phyloP scores from a whole-genome alignment of 1,284 basidiomycete species.

The Ustilago cynodontis region DNA sequence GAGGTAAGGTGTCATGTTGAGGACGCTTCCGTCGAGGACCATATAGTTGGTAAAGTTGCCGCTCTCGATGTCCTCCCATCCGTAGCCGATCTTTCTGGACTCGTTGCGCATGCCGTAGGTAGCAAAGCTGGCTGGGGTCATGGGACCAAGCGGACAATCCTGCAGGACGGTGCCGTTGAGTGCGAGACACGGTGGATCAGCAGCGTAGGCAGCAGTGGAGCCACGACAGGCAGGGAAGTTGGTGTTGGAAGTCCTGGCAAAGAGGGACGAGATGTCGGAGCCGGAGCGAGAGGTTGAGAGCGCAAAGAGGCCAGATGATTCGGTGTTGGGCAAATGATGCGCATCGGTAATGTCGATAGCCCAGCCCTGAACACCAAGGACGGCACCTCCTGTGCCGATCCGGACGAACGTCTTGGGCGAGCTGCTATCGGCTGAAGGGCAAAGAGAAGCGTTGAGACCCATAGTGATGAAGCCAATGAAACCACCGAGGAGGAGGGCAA shows the following conservation, averaged over 20 bases:
- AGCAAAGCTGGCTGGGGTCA: conserved; percentile 44
- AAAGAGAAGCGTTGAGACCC: conserved; percentile 91
- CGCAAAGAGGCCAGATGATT: conserved; percentile 75
- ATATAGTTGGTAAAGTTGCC: conserved; percentile 54
- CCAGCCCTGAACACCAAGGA: conserved; percentile 81
- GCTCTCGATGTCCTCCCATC: conserved; percentile 63
- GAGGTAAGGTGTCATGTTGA: conserved; percentile 92
- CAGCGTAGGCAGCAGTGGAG: conserved; percentile 74
- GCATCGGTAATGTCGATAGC: conserved; percentile 79
- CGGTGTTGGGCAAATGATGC: conserved; percentile 73
- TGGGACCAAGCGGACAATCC: conserved; percentile 74
- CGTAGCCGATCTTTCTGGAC: conserved; percentile 58
- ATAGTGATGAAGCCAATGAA: conserved; percentile 92
- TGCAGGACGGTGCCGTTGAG: conserved; percentile 68
- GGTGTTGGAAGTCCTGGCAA: conserved; percentile 70
- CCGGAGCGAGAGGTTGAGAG: conserved; percentile 74
- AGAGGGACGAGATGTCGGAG: conserved; percentile 88
- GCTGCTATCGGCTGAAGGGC: conserved; percentile 75
- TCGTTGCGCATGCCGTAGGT: conserved; percentile 46
- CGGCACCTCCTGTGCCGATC: conserved; percentile 43
- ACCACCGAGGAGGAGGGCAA: conserved; percentile 76
- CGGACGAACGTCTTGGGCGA: conserved; percentile 49
- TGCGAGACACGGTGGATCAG: conserved; percentile 78
- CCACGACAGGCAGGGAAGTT: conserved; percentile 75
- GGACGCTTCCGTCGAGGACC: conserved; percentile 91